Evolutionary conservation across 2,329 filamentous ascomycete genomes (phyloP).

Genomic region (Aureobasidium lini): DNA sequence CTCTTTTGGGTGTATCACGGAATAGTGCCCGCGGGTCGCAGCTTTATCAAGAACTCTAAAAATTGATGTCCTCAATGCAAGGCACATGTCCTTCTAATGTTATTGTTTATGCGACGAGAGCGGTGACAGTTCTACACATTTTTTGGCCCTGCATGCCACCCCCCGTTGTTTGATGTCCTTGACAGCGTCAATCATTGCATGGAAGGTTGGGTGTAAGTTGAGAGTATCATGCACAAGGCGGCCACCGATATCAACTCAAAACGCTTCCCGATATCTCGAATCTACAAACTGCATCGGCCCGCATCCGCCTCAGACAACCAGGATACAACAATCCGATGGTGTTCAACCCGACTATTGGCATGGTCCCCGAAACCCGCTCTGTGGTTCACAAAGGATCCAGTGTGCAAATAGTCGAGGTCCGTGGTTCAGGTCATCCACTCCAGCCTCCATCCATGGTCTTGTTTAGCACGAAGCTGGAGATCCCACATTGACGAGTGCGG

Average conservation of each 20-base stretch:
- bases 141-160: background rate
- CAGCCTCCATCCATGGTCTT: background rate
- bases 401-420: background rate
- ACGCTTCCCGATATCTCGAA: background rate
- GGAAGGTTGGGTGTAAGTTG: background rate
- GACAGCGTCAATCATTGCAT: slow-evolving; percentile 7
- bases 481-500: background rate
- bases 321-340: background rate
- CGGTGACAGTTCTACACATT: background rate
- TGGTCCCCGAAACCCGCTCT: background rate
- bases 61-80: background rate
- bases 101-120: background rate
- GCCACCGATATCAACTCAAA: background rate
- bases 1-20: background rate
- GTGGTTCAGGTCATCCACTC: background rate
- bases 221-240: background rate
- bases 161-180: background rate
- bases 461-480: slow-evolving; percentile 4
- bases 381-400: background rate
- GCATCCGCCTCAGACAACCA: background rate
- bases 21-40: background rate
- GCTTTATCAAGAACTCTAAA: background rate
- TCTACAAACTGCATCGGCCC: background rate
- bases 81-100: background rate
- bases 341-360: background rate